Conservation (phyloP, 768 basidiomycete genomes). For the Boletus rubescentipes region DNA sequence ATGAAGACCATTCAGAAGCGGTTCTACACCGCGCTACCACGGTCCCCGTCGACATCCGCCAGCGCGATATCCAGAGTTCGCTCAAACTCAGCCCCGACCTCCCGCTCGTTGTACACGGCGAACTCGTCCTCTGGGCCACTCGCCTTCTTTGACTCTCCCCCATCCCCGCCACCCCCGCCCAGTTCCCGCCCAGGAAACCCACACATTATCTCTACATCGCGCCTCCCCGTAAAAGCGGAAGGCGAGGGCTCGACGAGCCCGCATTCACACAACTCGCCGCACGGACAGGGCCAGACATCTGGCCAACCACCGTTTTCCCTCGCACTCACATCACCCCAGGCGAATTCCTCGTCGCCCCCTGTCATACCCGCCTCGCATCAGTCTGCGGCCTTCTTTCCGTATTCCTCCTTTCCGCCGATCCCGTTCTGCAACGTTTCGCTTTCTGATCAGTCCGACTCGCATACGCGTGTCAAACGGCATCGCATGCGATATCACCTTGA, state of each 20-base stretch:
- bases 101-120: conserved; percentile 45
- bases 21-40: conserved; percentile 45
- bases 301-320: conserved; percentile 39
- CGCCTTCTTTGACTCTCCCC: conserved; percentile 42
- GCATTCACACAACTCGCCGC: conserved; percentile 34
- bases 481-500: conserved; percentile 54
- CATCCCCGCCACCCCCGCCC: conserved; percentile 38
- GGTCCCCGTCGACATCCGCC: conserved; percentile 32
- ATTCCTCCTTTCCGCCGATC: conserved; percentile 34
- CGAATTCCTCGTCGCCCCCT: conserved; percentile 32
- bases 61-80: conserved; percentile 39
- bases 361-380: conserved; percentile 30
- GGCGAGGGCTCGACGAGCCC: conserved; percentile 39
- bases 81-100: conserved; percentile 41
- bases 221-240: conserved; percentile 46
- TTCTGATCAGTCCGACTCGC: conserved; percentile 27
- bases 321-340: conserved; percentile 44
- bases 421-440: conserved; percentile 28
- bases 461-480: conserved; percentile 32
- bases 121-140: conserved; percentile 30
- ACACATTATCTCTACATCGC: conserved; percentile 39
- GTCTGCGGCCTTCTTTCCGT: conserved; percentile 36
- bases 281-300: conserved; percentile 35
- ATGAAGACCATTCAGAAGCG: conserved; percentile 54
- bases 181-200: conserved; percentile 41